Conservation (phyloP, 148 eudicot genomes). For the Dianthus caryophyllus region DNA sequence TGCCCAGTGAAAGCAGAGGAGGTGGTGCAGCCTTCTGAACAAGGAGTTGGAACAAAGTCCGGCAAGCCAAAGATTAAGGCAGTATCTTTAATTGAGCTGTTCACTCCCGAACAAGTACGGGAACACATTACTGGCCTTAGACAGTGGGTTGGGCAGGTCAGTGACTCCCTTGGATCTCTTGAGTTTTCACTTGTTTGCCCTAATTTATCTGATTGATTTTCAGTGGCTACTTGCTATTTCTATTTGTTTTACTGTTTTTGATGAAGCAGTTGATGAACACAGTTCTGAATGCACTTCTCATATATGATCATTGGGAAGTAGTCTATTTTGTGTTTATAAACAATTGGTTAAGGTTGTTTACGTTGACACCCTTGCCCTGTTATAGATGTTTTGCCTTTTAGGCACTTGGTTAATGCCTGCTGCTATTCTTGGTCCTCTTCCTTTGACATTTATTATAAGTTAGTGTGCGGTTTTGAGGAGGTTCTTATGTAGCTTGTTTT, state of each 20-base stretch:
- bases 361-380: background rate
- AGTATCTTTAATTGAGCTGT: slow-evolving; percentile 90
- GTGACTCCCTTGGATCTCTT: slow-evolving; percentile 10
- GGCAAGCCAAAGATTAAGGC: slow-evolving; percentile 94
- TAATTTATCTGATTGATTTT: background rate
- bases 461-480: background rate
- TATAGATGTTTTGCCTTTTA: background rate
- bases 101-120: slow-evolving; percentile 91
- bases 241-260: background rate
- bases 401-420: background rate
- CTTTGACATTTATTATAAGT: background rate
- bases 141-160: slow-evolving; percentile 99
- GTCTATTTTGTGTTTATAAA: background rate
- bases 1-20: slow-evolving; percentile 43
- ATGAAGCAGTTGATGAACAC: background rate
- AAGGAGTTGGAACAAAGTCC: slow-evolving; percentile 62
- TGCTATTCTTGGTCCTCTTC: background rate
- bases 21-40: slow-evolving; percentile 46
- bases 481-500: background rate
- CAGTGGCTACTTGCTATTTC: background rate
- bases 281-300: background rate
- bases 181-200: background rate
- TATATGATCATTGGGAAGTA: too few species aligned
- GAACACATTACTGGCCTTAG: slow-evolving; percentile 91
- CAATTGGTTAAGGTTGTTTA: background rate